Percentiles rank a stretch among this genome's conserved stretches.
Evolutionary conservation across 2,329 filamentous ascomycete genomes (phyloP).

Genomic region (Sordariomycetes sp.): DNA sequence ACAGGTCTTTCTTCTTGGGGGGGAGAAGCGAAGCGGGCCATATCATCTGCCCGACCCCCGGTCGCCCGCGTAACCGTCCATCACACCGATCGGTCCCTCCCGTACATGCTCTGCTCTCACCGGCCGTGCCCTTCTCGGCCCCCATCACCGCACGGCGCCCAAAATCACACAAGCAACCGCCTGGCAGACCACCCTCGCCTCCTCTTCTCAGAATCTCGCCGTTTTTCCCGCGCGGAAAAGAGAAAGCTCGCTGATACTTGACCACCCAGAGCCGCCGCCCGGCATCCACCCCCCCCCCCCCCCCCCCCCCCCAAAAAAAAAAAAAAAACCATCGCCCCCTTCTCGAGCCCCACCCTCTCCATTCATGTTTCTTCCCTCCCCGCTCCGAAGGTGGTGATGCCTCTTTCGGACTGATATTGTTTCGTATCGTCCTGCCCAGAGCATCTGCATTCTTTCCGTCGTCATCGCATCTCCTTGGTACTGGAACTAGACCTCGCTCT

Average conservation of each 20-base stretch:
- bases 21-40: too few relatives aligned
- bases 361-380: neutral
- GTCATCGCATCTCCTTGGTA: neutral
- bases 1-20: too few relatives aligned
- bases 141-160: neutral
- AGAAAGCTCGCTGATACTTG: neutral
- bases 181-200: neutral
- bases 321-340: neutral
- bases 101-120: neutral
- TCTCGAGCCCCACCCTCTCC: constrained; percentile 1
- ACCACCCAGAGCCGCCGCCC: constrained; percentile 1
- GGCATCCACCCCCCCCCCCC: too few relatives aligned
- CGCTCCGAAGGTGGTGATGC: neutral
- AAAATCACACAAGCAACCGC: neutral
- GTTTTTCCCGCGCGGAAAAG: neutral
- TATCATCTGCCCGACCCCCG: too few relatives aligned
- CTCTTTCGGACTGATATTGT: neutral
- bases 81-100: too few relatives aligned
- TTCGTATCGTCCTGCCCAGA: neutral
- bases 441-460: neutral
- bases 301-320: too few relatives aligned
- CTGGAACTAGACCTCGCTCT: neutral
- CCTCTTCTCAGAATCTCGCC: neutral
- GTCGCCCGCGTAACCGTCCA: too few relatives aligned
- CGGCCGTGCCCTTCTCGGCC: neutral